Base-by-base conservation (phyloP, 805 yeast genomes). In the Ogataea chonburiensis region DNA sequence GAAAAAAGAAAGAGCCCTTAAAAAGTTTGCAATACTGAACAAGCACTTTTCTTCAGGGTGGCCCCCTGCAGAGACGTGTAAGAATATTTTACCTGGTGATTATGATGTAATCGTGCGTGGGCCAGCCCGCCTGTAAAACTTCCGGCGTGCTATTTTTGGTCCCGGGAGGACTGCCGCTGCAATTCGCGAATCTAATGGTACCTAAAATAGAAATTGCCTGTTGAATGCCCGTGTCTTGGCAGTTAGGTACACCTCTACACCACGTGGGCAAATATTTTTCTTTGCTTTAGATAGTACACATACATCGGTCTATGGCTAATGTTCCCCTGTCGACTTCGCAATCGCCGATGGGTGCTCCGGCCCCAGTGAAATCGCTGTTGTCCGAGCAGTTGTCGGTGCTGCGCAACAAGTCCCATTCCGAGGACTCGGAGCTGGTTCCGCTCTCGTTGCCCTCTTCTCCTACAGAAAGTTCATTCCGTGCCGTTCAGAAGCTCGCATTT, bases 311-410 rank as follows among this genome's bases (percentile, higher is more conserved):
- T 13, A 29, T 30, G 34, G 20, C 31, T 16, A 29, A 29, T 25
- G 33, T 31, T 17, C 31, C 41, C 5, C 15, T 27, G 22, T 17
- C 36, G 17, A 15, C 28, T 8, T 16, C 34, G 10, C 15, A 13
- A 12, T 25, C 40, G 7, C 27, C 33, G 17, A 17, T 29, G 12
- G 17, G 8, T 28, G 17, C 18, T 9, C 21, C 24, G 10, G 25
- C 31, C 11, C 38, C 45, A 5, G 33, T 40, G 5, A 36, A 25
- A 24, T 31, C 45, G 7, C 7, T 23, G 21, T 11, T 40, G 3
- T 40, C 45, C 2, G 38, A 40, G 21, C 34, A 31, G 13, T 9
- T 40, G 24, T 31, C 35, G 7, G 30, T 35, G 11, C 31, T 40
- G 24, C 28, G 44, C 10, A 40, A 40, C 21, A 35, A 35, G 27